Base-by-base conservation (phyloP, 73 alveolate genomes). In the Paramecium caudatum region DNA sequence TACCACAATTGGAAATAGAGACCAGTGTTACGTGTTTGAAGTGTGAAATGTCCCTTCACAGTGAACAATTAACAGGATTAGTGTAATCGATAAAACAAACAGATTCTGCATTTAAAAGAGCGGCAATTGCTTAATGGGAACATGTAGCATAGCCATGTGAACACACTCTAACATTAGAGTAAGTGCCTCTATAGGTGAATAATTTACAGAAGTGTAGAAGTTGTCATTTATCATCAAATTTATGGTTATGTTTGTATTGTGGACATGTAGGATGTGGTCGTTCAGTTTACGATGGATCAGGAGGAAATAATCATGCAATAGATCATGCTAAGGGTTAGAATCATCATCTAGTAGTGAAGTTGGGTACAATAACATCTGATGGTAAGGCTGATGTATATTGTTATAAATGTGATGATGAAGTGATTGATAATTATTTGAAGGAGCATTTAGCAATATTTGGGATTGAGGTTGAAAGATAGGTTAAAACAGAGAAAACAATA, bases 301-400 rank as follows among this genome's bases (percentile, higher is more conserved):
- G 99, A 15, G 99, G 99, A 17, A 98, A 98, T 90, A 96, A 95
- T 49, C 99, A 98, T 80, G 99, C 99, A 5, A 93, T 97, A 13
- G 98, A 82, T 33, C 99, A 98, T 90, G 90, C 82, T 90, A 87
- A 97, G 68, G 91, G 82, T 10, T 88, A 96, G 1, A 61, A 91
- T 25, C 99, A 98, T 94, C 97, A 98, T 23, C 69, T 98, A 39
- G 99, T 98, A 8, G 99, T 97, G 90, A 99, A 99, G 94, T 91
- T 99, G 33, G 99, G 99, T 5, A 99, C 99, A 10, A 99, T 99
- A 90, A 99, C 99, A 8, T 99, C 99, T 19, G 99, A 98, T 87
- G 99, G 99, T 30, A 96, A 94, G 39, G 99, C 99, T 23, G 95
- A 97, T 68, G 88, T 95, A 68, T 95, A 93, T 94, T 98, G 99